A percentile compares a stretch with the other conserved stretches of the same genome.
Conservation (phyloP, 495 filamentous ascomycete genomes). For the Penicillium diatomitis region DNA sequence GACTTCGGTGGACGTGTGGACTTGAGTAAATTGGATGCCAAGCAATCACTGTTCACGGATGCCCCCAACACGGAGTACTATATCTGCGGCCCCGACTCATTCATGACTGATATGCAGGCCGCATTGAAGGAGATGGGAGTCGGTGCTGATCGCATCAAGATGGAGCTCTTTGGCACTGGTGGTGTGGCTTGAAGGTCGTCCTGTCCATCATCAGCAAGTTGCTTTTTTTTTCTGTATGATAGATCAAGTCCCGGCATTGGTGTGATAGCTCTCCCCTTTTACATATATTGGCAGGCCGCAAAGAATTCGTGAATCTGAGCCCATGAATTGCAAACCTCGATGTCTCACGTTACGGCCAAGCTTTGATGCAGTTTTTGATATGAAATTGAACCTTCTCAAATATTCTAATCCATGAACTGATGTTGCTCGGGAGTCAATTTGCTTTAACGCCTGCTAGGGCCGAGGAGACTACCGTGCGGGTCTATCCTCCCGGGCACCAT, state of each 20-base stretch:
- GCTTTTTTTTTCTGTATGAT: neutral
- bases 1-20: constrained; percentile 46
- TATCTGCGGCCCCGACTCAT: constrained; percentile 56
- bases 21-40: constrained; percentile 40
- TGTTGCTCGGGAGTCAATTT: too few relatives aligned
- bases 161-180: constrained; percentile 63
- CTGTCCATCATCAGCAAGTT: neutral
- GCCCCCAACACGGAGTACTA: constrained; percentile 52
- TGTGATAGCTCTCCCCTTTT: constrained; percentile 3
- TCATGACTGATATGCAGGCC: constrained; percentile 51
- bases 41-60: constrained; percentile 44
- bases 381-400: too few relatives aligned
- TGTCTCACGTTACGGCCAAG: too few relatives aligned
- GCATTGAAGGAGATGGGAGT: constrained; percentile 46
- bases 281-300: constrained; percentile 14
- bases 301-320: constrained; percentile 9
- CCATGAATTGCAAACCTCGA: too few relatives aligned
- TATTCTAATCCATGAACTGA: too few relatives aligned
- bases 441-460: too few relatives aligned
- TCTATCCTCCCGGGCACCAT: too few relatives aligned
- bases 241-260: neutral
- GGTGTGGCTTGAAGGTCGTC: constrained; percentile 14
- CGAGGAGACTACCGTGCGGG: too few relatives aligned
- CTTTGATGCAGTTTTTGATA: too few relatives aligned
- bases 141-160: constrained; percentile 42